Evolutionary conservation across 768 basidiomycete species (phyloP).

Genomic region (Psilocybe cubensis): DNA sequence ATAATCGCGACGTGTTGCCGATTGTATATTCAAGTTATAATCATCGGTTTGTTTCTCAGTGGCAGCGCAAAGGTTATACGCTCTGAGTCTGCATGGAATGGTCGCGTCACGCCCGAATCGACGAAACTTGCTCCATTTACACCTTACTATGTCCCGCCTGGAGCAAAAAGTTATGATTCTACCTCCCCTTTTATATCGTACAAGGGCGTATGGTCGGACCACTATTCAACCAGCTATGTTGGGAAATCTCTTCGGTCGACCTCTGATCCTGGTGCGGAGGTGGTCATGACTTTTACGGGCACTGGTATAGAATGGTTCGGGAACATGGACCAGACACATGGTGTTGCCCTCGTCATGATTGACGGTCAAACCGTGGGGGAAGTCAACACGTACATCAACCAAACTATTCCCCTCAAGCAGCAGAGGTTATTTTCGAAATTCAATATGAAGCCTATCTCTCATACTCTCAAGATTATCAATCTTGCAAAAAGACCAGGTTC

Average conservation of each 20-base stretch:
- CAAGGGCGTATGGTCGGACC: slow-evolving; percentile 59
- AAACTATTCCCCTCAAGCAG: slow-evolving; percentile 40
- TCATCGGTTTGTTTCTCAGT: neutral
- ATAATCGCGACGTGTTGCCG: too few relatives aligned
- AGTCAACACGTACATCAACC: slow-evolving; percentile 49
- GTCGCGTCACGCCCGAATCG: slow-evolving; percentile 56
- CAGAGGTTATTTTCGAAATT: slow-evolving; percentile 71
- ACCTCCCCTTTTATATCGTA: slow-evolving; percentile 69
- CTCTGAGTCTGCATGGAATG: slow-evolving; percentile 69
- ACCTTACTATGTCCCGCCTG: slow-evolving; percentile 76
- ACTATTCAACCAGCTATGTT: slow-evolving; percentile 54
- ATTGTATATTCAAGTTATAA: too few relatives aligned
- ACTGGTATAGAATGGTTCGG: slow-evolving; percentile 85
- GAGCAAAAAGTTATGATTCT: slow-evolving; percentile 73
- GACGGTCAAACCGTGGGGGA: slow-evolving; percentile 51
- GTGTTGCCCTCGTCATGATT: slow-evolving; percentile 58
- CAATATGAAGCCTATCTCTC: slow-evolving; percentile 51
- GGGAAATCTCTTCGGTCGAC: slow-evolving; percentile 56
- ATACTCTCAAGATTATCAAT: slow-evolving; percentile 69
- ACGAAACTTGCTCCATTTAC: slow-evolving; percentile 50
- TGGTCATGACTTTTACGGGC: slow-evolving; percentile 66
- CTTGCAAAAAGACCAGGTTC: slow-evolving; percentile 45
- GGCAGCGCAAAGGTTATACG: slow-evolving; percentile 1
- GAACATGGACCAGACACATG: slow-evolving; percentile 54
- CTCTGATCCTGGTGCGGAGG: slow-evolving; percentile 47